Conservation (phyloP, 1,284 basidiomycete genomes). For the Tilletia indica region DNA sequence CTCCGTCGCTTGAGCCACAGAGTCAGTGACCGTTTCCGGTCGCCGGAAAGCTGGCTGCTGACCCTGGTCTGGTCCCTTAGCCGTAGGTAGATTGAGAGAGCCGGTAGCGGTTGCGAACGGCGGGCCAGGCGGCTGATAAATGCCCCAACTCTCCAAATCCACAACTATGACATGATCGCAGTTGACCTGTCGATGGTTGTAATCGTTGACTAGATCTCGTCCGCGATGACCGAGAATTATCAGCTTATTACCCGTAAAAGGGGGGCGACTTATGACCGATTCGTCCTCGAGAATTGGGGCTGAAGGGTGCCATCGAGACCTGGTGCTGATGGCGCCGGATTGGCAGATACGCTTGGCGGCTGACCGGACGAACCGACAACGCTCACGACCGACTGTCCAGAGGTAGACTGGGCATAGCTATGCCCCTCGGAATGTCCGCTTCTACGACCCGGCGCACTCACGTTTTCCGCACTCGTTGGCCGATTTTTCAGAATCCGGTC, state of each 20-base stretch:
- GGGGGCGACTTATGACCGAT: background rate
- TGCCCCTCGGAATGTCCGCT: too few species aligned
- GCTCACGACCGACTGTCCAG: background rate
- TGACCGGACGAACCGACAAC: background rate
- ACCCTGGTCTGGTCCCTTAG: too few species aligned
- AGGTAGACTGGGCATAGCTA: background rate
- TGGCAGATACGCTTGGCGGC: background rate
- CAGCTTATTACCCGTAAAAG: conserved; percentile 30
- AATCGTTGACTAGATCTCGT: conserved; percentile 49
- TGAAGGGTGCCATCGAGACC: background rate
- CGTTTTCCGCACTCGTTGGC: background rate
- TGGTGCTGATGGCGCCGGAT: background rate
- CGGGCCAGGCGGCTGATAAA: conserved; percentile 42
- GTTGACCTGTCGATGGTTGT: conserved; percentile 53
- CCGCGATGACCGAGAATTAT: conserved; percentile 46
- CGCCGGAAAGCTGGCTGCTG: too few species aligned
- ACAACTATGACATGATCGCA: conserved; percentile 48
- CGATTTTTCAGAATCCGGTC: background rate
- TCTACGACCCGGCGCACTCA: background rate
- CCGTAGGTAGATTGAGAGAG: too few species aligned
- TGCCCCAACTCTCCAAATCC: conserved; percentile 50
- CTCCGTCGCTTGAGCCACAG: conserved; percentile 26
- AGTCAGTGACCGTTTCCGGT: too few species aligned
- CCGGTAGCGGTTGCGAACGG: conserved; percentile 18
- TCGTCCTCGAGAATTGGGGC: background rate